Conservation (phyloP, 805 yeast species). For the Cyberlindnera maclurae region DNA sequence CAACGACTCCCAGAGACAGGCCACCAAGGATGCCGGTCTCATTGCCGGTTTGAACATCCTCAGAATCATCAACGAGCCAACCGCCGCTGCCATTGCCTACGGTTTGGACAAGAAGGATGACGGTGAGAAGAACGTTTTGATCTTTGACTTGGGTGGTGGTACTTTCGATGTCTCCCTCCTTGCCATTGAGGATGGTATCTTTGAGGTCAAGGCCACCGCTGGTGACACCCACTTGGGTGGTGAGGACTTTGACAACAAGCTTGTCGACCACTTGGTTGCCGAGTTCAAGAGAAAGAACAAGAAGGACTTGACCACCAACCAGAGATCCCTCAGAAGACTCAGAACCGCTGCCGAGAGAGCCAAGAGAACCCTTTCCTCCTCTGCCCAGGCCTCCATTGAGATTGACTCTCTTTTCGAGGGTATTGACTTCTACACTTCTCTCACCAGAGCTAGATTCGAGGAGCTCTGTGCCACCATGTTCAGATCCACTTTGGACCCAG, state of each 20-base stretch:
- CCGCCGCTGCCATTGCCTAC: constrained; percentile 81
- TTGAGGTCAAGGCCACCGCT: constrained; percentile 76
- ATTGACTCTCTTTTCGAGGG: too few species aligned
- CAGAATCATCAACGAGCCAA: constrained; percentile 76
- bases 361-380: constrained; percentile 76
- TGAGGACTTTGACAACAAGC: constrained; percentile 71
- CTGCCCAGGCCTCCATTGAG: constrained; percentile 46
- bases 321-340: constrained; percentile 61
- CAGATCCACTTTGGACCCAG: too few species aligned
- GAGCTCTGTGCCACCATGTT: too few species aligned
- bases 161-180: constrained; percentile 76
- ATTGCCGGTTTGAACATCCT: constrained; percentile 70
- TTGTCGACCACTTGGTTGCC: constrained; percentile 50
- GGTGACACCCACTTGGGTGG: constrained; percentile 86
- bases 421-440: too few species aligned
- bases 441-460: too few species aligned
- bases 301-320: constrained; percentile 23
- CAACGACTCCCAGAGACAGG: constrained; percentile 76
- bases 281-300: constrained; percentile 45
- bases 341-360: constrained; percentile 67
- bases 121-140: constrained; percentile 67
- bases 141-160: constrained; percentile 79
- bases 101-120: constrained; percentile 55
- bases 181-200: constrained; percentile 74
- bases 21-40: constrained; percentile 70